A percentile compares a stretch with the other conserved stretches of the same genome.
These are phyloP conservation scores for Colletotrichum cordylinicola DNA, from an alignment of 2,329 filamentous ascomycete species.

Conservation along the genomic window DNA sequence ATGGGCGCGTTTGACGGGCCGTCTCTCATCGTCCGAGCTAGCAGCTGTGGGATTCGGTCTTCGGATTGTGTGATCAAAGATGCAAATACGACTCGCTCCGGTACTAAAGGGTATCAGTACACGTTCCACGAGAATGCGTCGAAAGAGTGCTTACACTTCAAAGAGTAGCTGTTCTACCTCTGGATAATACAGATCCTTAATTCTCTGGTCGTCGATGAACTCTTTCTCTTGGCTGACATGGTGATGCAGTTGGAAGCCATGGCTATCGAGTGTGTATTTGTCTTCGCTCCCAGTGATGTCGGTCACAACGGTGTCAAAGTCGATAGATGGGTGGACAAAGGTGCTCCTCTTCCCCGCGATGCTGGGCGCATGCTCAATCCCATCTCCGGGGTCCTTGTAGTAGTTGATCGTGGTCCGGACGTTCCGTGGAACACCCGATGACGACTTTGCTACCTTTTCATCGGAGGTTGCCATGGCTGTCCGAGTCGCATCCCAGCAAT, in stretches of 20 bases:
- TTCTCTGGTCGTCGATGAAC: conserved; percentile 59
- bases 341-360: conserved; percentile 12
- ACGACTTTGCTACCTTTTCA: not conserved
- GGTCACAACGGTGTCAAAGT: conserved; percentile 31
- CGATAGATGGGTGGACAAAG: not conserved
- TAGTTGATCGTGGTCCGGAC: conserved; percentile 36
- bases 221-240: conserved; percentile 34
- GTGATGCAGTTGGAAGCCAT: conserved; percentile 45
- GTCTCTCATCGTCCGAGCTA: not conserved
- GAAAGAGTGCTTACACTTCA: conserved; percentile 21
- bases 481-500: not conserved
- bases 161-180: conserved; percentile 66
- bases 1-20: conserved; percentile 52
- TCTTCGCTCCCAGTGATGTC: conserved; percentile 46
- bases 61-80: conserved; percentile 68
- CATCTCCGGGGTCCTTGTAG: conserved; percentile 8
- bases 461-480: not conserved
- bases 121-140: not conserved
- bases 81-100: conserved; percentile 58
- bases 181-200: conserved; percentile 72
- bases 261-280: conserved; percentile 43
- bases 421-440: conserved; percentile 28
- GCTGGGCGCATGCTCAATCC: conserved; percentile 7
- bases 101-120: conserved; percentile 44
- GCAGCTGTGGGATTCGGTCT: conserved; percentile 23